A percentile compares a stretch with the other conserved stretches of the same genome.
Conservation (phyloP, 257 asterid species). For the Solanum bulbocastanum region DNA sequence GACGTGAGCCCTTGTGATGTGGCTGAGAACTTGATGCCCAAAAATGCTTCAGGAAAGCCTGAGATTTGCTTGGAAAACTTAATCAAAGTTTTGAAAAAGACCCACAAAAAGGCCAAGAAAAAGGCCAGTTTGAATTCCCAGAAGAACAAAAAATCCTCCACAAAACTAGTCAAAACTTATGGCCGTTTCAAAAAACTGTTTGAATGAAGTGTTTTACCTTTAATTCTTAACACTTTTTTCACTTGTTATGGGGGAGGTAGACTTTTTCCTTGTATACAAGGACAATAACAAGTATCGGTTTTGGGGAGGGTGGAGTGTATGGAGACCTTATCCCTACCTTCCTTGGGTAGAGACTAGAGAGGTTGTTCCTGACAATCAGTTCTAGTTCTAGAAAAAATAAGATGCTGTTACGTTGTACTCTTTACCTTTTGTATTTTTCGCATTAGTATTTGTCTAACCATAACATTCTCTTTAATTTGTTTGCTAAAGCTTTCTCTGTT, state of each 20-base stretch:
- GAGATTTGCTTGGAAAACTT: not conserved
- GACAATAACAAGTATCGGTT: not conserved
- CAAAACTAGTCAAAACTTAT: not conserved
- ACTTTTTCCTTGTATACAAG: not conserved
- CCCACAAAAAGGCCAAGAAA: not conserved
- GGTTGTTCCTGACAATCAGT: not conserved
- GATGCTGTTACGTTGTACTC: not conserved
- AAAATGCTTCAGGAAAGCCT: not conserved
- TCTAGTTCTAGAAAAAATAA: not conserved
- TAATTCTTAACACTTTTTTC: not conserved
- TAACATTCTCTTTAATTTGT: not conserved
- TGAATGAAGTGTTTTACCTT: not conserved
- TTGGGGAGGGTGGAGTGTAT: not conserved
- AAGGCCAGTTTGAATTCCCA: not conserved
- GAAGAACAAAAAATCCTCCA: not conserved
- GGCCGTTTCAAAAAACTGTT: not conserved
- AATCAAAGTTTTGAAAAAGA: not conserved
- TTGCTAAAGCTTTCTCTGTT: not conserved
- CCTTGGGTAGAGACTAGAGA: not conserved
- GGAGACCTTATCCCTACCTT: no score
- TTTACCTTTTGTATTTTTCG: not conserved
- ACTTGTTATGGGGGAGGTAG: not conserved
- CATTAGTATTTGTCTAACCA: not conserved
- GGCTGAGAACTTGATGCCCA: constrained; percentile 1
- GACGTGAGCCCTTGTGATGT: not conserved